Evolutionary conservation across 1,284 basidiomycete genomes (phyloP), one percentile per base, ranked within the genome.

Genomic region (Ceratobasidium sp.): DNA sequence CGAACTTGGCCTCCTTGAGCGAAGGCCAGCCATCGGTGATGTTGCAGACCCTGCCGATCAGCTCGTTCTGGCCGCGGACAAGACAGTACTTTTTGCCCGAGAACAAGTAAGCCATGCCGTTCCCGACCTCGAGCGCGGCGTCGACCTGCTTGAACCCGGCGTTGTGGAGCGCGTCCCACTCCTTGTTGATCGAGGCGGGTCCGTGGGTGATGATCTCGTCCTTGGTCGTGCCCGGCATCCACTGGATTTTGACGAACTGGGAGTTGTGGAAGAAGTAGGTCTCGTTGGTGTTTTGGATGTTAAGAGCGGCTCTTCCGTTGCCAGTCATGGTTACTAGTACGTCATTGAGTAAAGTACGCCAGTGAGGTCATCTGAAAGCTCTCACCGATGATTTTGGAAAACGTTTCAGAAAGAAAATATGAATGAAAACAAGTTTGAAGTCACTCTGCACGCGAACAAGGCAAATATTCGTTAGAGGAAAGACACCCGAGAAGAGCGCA

Each of bases 231-330:
- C 34, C 48, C 2, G 63, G 63, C 6, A 8, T 46, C 63, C 34
- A 65, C 11, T 53, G 49, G 49, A 65, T 65, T n/a, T 19, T 34
- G 46, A 9, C 13, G 49, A 37, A 65, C n/a, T 65, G 24, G 29
- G 11, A 9, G 46, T 51, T 48, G 22, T 65, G 43, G 63, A 65
- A 65, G 34, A 65, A 53, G 48, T 53, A 53, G 46, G 63, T n/a
- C 46, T 53, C 29, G 48, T 65, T 65, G 63, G 63, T 65, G 63
- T 34, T 34, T 46, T 48, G 48, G 46, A 65, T 51, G 49, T 65
- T 65, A 29, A 65, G 49, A 13, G 63, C 63, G 31, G 63, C 63
- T 39, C 61, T n/a, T 34, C 54, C 54, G 54, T 58, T 58, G 16
- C 54, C 54, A 24, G 31, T 37, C 54, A 58, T 58, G 31, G 54